Evolutionary conservation across 768 basidiomycete genomes (phyloP).

Genomic region (Piloderma croceum): DNA sequence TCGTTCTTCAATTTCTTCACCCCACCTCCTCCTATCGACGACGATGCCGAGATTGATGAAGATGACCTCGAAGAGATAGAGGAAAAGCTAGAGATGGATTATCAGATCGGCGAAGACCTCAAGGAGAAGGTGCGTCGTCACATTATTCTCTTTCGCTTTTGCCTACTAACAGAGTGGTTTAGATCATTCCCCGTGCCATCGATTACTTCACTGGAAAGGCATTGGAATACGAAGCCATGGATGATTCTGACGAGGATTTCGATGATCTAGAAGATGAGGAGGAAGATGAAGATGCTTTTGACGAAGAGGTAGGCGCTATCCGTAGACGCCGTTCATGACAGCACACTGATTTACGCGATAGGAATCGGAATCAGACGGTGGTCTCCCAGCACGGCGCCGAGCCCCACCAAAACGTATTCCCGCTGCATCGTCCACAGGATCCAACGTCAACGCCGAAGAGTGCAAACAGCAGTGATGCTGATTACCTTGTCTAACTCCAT

Average conservation of each 20-base stretch:
- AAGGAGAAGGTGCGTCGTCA: conserved; percentile 77
- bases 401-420: conserved; percentile 54
- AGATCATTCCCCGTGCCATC: conserved; percentile 92
- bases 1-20: conserved; percentile 99
- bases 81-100: conserved; percentile 91
- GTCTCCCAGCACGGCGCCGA: conserved; percentile 54
- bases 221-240: conserved; percentile 66
- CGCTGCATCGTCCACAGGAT: conserved; percentile 33
- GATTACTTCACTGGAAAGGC: conserved; percentile 99
- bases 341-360: conserved; percentile 21
- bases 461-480: conserved; percentile 80
- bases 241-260: conserved; percentile 54
- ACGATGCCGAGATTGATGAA: conserved; percentile 68
- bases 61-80: conserved; percentile 89
- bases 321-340: conserved; percentile 1
- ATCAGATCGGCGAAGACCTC: conserved; percentile 96
- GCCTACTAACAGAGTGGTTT: conserved; percentile 7
- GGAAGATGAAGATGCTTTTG: conserved; percentile 47
- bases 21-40: conserved; percentile 68
- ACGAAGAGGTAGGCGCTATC: conserved; percentile 46
- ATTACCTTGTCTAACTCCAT: too few relatives aligned
- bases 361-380: conserved; percentile 70
- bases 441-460: conserved; percentile 70
- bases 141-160: neutral
- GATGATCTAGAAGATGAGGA: conserved; percentile 51